Base-by-base conservation (phyloP, 768 basidiomycete species). In the Lactarius deliciosus region DNA sequence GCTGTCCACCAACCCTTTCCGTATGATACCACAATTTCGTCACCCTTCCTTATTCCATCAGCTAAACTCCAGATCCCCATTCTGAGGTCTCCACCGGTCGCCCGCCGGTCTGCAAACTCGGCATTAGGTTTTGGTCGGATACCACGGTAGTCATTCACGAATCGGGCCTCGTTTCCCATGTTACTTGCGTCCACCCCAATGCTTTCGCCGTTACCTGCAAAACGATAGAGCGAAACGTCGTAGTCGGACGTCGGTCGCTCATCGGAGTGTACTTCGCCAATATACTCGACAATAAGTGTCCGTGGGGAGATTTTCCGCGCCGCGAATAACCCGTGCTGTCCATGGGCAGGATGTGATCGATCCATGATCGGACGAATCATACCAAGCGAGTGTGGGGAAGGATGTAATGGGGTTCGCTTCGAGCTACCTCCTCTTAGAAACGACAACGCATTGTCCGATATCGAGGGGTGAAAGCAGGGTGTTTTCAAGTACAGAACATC, bases 81-180 rank as follows among this genome's bases (percentile, higher is more conserved):
- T 59, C 85, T 79, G 69, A 90, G 76, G 75, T 90, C 90, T 20
- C 90, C 92, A 40, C 69, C 72, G 22, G 65, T 69, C 11, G 80
- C 81, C 65, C 84, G 78, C 43, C 77, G 76, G 50, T 92, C 91
- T 59, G 80, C 78, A 71, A 94, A 94, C 34, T 83, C 70, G 0
- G 86, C 89, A 70, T 94, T 94, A 5, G 92, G 86, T 73, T 80
- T 87, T 28, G 76, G 74, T 58, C 74, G 78, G n/a, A 94, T 80
- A 2, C 93, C 92, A 63, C 95, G 83, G 76, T 89, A 98, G 79
- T 96, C 95, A 71, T 97, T 97, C 65, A 93, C 81, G 74, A 96
- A 95, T 72, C 95, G 81, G 1, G 89, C 89, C 75, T 94, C 92
- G 76, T 96, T 97, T 34, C 95, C 95, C 80, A 84, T 84, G 3